A percentile compares a stretch with the other conserved stretches of the same genome.
Evolutionary conservation across 1,139 yeast species (phyloP).

Genomic region (Arxiozyma telluris): DNA sequence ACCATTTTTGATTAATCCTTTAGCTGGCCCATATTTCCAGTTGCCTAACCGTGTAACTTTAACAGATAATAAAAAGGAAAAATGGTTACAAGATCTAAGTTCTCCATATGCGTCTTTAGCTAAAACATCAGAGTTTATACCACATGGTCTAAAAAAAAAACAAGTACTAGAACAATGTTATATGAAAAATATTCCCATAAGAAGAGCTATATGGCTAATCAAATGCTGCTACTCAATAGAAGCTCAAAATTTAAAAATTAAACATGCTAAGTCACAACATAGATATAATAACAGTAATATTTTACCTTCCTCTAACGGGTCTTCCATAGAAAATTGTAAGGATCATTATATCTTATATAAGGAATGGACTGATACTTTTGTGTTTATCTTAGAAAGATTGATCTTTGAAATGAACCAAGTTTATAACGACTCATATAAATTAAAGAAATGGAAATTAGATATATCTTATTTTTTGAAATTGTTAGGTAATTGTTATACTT

Average conservation of each 20-base stretch:
- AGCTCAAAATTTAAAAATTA: conserved; percentile 56
- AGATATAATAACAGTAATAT: background rate
- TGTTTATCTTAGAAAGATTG: conserved; percentile 22
- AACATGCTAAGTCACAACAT: conserved; percentile 25
- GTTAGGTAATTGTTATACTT: conserved; percentile 56
- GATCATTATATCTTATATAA: conserved; percentile 40
- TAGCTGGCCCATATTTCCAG: conserved; percentile 27
- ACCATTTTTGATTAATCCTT: conserved; percentile 11
- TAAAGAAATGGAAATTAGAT: conserved; percentile 41
- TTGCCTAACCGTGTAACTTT: conserved; percentile 57
- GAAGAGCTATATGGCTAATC: conserved; percentile 83
- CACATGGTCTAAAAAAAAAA: conserved; percentile 79
- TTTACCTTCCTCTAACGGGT: background rate
- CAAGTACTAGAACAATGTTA: conserved; percentile 65
- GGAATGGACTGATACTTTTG: conserved; percentile 64
- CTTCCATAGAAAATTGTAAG: conserved; percentile 18
- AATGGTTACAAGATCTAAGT: conserved; percentile 77
- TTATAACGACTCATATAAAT: conserved; percentile 22
- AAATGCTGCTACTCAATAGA: conserved; percentile 82
- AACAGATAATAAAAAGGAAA: conserved; percentile 75
- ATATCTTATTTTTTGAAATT: conserved; percentile 54
- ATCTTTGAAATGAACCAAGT: conserved; percentile 27
- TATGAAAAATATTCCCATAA: conserved; percentile 55
- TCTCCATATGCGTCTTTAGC: conserved; percentile 56
- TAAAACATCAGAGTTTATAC: conserved; percentile 68